Conservation (phyloP, 345 rosid species). For the Angophora floribunda region DNA sequence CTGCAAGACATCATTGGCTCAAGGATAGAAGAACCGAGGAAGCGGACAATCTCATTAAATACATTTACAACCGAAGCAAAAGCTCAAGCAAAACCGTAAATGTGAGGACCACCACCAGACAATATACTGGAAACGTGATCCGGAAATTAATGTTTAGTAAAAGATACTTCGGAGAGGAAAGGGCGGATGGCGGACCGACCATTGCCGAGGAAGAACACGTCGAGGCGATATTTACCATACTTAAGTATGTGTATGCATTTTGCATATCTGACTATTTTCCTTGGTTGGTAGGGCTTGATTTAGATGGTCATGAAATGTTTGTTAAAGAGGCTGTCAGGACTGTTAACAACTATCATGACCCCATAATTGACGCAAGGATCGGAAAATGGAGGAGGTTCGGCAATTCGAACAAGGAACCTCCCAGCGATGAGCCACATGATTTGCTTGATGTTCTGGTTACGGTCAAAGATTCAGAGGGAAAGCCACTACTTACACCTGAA, state of each 20-base stretch:
- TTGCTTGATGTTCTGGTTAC: constrained; percentile 34
- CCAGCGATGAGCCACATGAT: constrained; percentile 13
- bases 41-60: constrained; percentile 7
- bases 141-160: too few relatives aligned
- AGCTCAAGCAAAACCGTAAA: too few relatives aligned
- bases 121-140: too few relatives aligned
- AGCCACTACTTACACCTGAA: not conserved
- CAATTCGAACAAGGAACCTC: not conserved
- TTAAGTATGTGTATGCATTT: too few relatives aligned
- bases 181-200: too few relatives aligned
- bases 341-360: constrained; percentile 34
- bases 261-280: too few relatives aligned
- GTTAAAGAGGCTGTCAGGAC: constrained; percentile 1
- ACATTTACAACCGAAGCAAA: not conserved
- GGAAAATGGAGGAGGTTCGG: not conserved
- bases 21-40: constrained; percentile 5
- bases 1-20: not conserved
- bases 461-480: not conserved
- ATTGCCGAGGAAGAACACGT: too few relatives aligned
- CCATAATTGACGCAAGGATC: constrained; percentile 39
- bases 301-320: constrained; percentile 19
- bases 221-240: too few relatives aligned
- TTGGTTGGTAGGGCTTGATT: too few relatives aligned
- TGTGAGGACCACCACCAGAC: too few relatives aligned
- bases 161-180: too few relatives aligned